Evolutionary conservation across 2,329 filamentous ascomycete species (phyloP).

Genomic region (Hymenoscyphus infarciens): DNA sequence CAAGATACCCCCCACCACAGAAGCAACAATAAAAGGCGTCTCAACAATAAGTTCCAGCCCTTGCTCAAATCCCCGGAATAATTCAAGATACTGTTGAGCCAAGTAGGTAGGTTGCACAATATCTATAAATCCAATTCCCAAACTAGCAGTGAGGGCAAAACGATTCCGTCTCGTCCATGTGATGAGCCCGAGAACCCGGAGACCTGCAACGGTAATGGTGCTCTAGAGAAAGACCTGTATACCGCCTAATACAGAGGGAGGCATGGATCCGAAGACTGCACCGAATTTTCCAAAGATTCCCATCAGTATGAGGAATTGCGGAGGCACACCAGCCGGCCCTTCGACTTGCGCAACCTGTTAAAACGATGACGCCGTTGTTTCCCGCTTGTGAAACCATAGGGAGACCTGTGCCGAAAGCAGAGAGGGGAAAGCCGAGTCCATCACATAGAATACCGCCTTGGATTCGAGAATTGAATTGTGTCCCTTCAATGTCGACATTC

Average conservation of each 20-base stretch:
- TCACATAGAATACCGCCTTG: constrained; percentile 66
- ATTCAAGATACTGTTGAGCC: constrained; percentile 39
- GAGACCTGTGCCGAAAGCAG: constrained; percentile 62
- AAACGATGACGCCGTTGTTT: constrained; percentile 66
- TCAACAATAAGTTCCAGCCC: constrained; percentile 41
- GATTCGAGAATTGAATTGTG: constrained; percentile 63
- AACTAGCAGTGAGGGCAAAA: constrained; percentile 60
- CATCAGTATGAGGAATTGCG: constrained; percentile 63
- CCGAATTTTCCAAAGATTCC: constrained; percentile 69
- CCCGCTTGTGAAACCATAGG: constrained; percentile 67
- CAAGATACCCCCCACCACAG: constrained; percentile 42
- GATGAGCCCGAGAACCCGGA: constrained; percentile 61
- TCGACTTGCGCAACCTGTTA: constrained; percentile 65
- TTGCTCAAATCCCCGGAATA: constrained; percentile 41
- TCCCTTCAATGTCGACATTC: constrained; percentile 55
- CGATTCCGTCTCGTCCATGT: constrained; percentile 62
- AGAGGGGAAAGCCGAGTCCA: constrained; percentile 60
- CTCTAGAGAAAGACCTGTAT: constrained; percentile 64
- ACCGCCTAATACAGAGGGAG: constrained; percentile 45
- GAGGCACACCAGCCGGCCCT: constrained; percentile 65
- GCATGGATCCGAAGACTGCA: constrained; percentile 64
- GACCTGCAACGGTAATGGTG: constrained; percentile 61
- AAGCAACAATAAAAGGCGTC: constrained; percentile 42
- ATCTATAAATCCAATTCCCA: constrained; percentile 55
- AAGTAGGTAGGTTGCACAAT: constrained; percentile 39